Evolutionary conservation across 345 rosid genomes (phyloP), one percentile per base, ranked within the genome.

Genomic region (Lagerstroemia speciosa): DNA sequence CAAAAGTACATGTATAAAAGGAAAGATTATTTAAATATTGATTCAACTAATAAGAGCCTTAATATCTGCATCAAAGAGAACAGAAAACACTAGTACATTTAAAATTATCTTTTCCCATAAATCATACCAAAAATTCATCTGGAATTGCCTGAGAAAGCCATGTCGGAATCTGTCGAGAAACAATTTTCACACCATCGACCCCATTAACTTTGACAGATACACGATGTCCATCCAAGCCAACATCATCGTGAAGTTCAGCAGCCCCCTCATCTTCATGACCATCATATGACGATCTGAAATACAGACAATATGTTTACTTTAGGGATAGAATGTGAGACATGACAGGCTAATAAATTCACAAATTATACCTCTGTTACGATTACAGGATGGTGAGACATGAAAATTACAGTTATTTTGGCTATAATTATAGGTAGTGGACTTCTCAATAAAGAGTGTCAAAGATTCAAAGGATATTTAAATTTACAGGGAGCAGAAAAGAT

Each of bases 141-240:
- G 98, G 99, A 50, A 83, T 85, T 52, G 99, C 91, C 76, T 80
- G 85, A 69, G 85, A 81, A 79, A 91, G 93, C 98, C 98, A 94
- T 55, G 78, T 74, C 53, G 96, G 95, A 79, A 88, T 81, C 73
- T 86, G 88, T 48, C 75, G 80, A 77, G 86, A 50, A 66, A 73
- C 60, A 67, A 76, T 63, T 85, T 85, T 87, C 27, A 69, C 38
- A 68, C 80, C 89, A 78, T 86, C 89, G 66, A 75, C 79, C 75
- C 90, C 89, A 75, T 86, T 89, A 58, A 65, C 64, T 80, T 81
- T 78, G 20, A 40, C 30, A 14, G 67, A 69, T 73, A 58, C 67
- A 43, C 68, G 66, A 76, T 77, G 78, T 40, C 83, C 87, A 73
- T 90, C 93, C 38, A 76, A 27, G 37, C 72, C 63, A 74, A 80